phyloP scores from a whole-genome alignment of 805 yeast genomes.

The Tetrapisispora taiwanensis region DNA sequence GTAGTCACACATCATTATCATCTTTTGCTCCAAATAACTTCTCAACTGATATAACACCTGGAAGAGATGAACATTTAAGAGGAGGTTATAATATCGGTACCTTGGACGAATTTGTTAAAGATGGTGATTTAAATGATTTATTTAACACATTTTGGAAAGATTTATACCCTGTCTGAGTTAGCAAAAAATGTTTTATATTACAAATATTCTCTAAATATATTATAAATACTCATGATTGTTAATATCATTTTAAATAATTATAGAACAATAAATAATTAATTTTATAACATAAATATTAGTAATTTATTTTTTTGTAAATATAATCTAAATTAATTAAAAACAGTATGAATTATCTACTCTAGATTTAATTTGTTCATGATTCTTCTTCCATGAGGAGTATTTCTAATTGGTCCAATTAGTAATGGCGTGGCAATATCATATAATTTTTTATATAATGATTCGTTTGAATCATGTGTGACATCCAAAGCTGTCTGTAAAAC shows the following conservation, averaged over 20 bases:
- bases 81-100: slow-evolving; percentile 21
- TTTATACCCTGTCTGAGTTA: slow-evolving; percentile 7
- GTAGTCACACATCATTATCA: not conserved
- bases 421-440: slow-evolving; percentile 59
- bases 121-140: slow-evolving; percentile 22
- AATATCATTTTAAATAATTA: too few species aligned
- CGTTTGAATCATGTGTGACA: slow-evolving; percentile 29
- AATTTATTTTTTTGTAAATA: too few species aligned
- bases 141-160: slow-evolving; percentile 26
- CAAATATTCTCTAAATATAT: too few species aligned
- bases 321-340: too few species aligned
- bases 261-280: not conserved
- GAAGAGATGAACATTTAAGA: not conserved
- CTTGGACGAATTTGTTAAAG: slow-evolving; percentile 24
- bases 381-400: slow-evolving; percentile 94
- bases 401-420: slow-evolving; percentile 59
- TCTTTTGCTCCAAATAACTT: not conserved
- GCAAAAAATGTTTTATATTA: too few species aligned
- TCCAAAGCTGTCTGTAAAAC: slow-evolving; percentile 90
- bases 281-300: too few species aligned
- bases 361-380: slow-evolving; percentile 56
- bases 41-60: not conserved
- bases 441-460: slow-evolving; percentile 40
- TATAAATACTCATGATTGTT: too few species aligned
- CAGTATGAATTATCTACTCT: slow-evolving; percentile 5